A percentile compares a stretch with the other conserved stretches of the same genome.
Conservation (phyloP, 495 filamentous ascomycete species). For the Parmelia sp. region DNA sequence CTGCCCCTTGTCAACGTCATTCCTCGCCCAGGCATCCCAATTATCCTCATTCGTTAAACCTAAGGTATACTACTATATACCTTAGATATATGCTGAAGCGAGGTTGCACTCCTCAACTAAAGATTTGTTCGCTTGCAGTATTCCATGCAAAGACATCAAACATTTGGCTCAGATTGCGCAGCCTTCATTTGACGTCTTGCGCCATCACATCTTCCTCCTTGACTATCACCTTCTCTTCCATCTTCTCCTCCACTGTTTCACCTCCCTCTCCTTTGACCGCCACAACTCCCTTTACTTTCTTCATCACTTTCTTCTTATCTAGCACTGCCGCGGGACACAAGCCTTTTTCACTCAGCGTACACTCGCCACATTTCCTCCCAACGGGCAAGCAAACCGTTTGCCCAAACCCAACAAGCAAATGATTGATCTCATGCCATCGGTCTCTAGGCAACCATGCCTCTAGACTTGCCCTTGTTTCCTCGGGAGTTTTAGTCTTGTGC, state of each 20-base stretch:
- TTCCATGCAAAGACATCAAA: too few relatives aligned
- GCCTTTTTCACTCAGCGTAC: constrained; percentile 63
- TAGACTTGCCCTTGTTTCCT: constrained; percentile 73
- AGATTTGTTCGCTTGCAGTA: too few relatives aligned
- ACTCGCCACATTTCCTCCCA: constrained; percentile 73
- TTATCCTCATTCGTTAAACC: too few relatives aligned
- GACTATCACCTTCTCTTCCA: constrained; percentile 40
- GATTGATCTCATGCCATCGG: constrained; percentile 91
- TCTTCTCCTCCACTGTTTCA: constrained; percentile 49
- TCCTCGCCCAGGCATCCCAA: too few relatives aligned
- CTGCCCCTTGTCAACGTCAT: too few relatives aligned
- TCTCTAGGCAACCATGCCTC: constrained; percentile 82
- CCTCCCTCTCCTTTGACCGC: constrained; percentile 44
- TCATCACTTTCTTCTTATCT: constrained; percentile 38
- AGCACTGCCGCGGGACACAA: constrained; percentile 67
- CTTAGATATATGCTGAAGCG: too few relatives aligned
- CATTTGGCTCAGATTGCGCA: not conserved
- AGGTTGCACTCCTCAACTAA: too few relatives aligned
- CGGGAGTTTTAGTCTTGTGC: constrained; percentile 76
- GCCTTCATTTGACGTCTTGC: not conserved
- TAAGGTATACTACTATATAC: too few relatives aligned
- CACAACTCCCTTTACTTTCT: constrained; percentile 43
- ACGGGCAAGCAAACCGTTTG: constrained; percentile 83
- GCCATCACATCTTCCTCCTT: constrained; percentile 49
- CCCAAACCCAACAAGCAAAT: constrained; percentile 83